Conservation (phyloP, 2,329 filamentous ascomycete species). For the Colletotrichum agaves region DNA sequence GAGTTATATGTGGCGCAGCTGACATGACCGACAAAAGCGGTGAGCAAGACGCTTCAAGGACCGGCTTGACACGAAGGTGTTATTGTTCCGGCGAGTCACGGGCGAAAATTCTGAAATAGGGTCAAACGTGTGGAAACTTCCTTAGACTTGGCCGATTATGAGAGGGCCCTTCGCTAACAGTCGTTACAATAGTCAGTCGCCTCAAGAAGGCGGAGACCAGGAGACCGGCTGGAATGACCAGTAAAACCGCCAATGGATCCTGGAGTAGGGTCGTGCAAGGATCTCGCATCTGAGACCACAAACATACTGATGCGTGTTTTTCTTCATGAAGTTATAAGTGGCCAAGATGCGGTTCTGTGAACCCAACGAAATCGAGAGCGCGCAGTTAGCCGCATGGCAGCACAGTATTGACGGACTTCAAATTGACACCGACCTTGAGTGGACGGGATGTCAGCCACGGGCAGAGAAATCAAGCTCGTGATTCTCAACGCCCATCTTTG, state of each 20-base stretch:
- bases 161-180: neutral
- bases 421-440: no score
- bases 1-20: constrained; percentile 32
- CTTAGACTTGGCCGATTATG: neutral
- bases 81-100: neutral
- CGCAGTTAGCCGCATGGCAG: neutral
- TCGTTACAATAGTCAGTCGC: neutral
- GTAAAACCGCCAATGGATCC: constrained; percentile 9
- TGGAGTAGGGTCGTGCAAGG: constrained; percentile 11
- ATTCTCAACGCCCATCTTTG: neutral
- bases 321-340: constrained; percentile 3
- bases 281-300: constrained; percentile 27
- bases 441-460: neutral
- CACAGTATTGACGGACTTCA: neutral
- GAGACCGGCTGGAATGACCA: neutral
- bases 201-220: neutral
- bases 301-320: constrained; percentile 1
- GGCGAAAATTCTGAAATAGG: neutral
- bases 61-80: neutral
- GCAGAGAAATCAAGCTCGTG: neutral
- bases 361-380: neutral
- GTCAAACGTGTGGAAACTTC: neutral
- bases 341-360: constrained; percentile 13
- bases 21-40: constrained; percentile 29
- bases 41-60: constrained; percentile 27